phyloP scores from a whole-genome alignment of 169 alveolate genomes.

The Cryptosporidium xiaoi region DNA sequence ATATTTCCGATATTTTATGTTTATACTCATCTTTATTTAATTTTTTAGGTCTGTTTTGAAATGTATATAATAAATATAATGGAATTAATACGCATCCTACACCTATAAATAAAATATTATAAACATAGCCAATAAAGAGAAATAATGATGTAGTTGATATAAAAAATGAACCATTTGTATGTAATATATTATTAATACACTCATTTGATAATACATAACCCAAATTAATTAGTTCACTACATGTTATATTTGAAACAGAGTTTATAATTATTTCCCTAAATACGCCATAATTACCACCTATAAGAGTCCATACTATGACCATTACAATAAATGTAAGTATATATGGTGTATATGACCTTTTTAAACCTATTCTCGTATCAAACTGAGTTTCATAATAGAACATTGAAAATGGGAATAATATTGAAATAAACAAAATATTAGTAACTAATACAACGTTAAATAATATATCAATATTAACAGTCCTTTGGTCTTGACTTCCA shows the following conservation, averaged over 20 bases:
- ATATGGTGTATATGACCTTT: constrained; percentile 31
- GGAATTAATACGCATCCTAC: constrained; percentile 46
- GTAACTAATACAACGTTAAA: constrained; percentile 15
- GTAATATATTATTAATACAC: not conserved
- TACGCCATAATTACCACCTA: constrained; percentile 38
- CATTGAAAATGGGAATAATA: constrained; percentile 53
- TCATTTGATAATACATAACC: constrained; percentile 7
- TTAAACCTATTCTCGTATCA: constrained; percentile 39
- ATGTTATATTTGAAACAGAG: constrained; percentile 4
- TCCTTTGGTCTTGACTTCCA: constrained; percentile 13
- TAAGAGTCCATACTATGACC: constrained; percentile 7
- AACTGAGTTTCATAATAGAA: constrained; percentile 45
- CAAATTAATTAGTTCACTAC: constrained; percentile 7
- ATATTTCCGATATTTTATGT: constrained; percentile 12
- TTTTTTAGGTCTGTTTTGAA: constrained; percentile 21
- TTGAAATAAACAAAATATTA: constrained; percentile 17
- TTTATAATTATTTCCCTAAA: constrained; percentile 23
- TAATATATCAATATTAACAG: constrained; percentile 6
- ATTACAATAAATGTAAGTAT: constrained; percentile 7
- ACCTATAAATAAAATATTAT: constrained; percentile 50
- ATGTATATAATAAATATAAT: not conserved
- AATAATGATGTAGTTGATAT: constrained; percentile 22
- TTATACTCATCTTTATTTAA: constrained; percentile 7
- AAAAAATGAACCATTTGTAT: constrained; percentile 12
- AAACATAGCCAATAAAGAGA: constrained; percentile 41